Base-by-base conservation (phyloP, 345 rosid genomes). In the Lenwebbia sp. region DNA sequence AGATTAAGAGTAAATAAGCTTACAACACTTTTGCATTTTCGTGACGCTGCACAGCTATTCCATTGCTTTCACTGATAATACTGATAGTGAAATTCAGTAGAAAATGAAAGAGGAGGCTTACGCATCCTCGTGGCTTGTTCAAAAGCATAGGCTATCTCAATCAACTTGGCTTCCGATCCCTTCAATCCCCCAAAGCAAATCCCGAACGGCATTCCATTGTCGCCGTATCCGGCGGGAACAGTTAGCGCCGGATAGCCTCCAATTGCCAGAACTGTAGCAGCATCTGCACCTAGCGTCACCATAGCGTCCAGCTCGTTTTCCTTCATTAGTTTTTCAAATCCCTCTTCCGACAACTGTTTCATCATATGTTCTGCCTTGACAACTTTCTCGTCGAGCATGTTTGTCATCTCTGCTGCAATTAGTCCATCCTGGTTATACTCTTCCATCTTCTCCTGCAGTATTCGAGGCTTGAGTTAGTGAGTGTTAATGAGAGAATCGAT, bases 71-170 rank as follows among this genome's bases (percentile, higher is more conserved):
- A 65, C 76, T 65, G 44, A 8, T 30, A 49, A 82, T 49, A 23
- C 44, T 3, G 76, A 52, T 82, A 49, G 54, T 26, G 83, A 28
- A 14, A 82, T 52, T 82, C 83, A 82, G 30, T 49, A 82, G 83
- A 74, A 78, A 33, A 65, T 54, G 44, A 85, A 4, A 52, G 84
- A 44, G 84, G 84, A 40, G 87, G 85, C 28, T 51, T 86, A 56
- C 87, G 50, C 52, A 65, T 53, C 82, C 62, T 58, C 13, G 87
- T 82, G 84, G 87, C 85, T 52, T 86, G 87, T 55, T 86, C 87
- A 30, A 92, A 92, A 17, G 75, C 86, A 56, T 88, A 92, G 53
- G 94, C 92, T 44, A 90, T 87, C 88, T 81, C 83, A 47, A 81
- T 81, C 52, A 81, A 50, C 51, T 44, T 50, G 54, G 83, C 21